Percentiles rank a stretch among this genome's conserved stretches.
Evolutionary conservation across 1,139 yeast species (phyloP).

Genomic region (Keqinozyma sinolaborantium): DNA sequence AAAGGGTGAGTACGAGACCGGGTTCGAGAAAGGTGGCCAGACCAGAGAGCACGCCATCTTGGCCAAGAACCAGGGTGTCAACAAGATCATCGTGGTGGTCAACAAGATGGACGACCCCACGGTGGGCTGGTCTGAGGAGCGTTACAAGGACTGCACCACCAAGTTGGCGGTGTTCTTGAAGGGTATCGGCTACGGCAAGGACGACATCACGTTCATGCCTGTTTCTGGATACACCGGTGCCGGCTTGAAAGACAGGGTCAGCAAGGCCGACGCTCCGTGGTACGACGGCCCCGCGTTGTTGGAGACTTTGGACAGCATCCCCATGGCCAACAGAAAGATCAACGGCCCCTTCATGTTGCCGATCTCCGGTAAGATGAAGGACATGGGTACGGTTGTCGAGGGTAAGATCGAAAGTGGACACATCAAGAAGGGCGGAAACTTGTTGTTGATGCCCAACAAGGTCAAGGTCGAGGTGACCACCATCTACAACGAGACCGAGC

Average conservation of each 20-base stretch:
- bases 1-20: slow-evolving; percentile 99
- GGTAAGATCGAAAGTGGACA: slow-evolving; percentile 98
- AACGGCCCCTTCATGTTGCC: slow-evolving; percentile 98
- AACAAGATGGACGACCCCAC: slow-evolving; percentile 99
- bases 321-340: slow-evolving; percentile 78
- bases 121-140: slow-evolving; percentile 91
- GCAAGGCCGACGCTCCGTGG: slow-evolving; percentile 79
- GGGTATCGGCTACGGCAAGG: slow-evolving; percentile 87
- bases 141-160: slow-evolving; percentile 92
- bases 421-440: slow-evolving; percentile 70
- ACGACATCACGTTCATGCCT: slow-evolving; percentile 89
- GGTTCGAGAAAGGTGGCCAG: slow-evolving; percentile 98
- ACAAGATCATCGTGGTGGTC: slow-evolving; percentile 86
- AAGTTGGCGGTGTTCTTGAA: slow-evolving; percentile 75
- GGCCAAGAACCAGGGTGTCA: slow-evolving; percentile 98
- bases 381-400: slow-evolving; percentile 94
- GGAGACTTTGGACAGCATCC: slow-evolving; percentile 83
- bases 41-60: slow-evolving; percentile 97
- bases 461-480: slow-evolving; percentile 77
- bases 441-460: slow-evolving; percentile 91
- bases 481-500: slow-evolving; percentile 92
- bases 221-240: slow-evolving; percentile 98
- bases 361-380: slow-evolving; percentile 89
- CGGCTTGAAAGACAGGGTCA: slow-evolving; percentile 85
- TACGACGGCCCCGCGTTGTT: slow-evolving; percentile 88